These are phyloP conservation scores for Galerina marginata DNA, from an alignment of 768 basidiomycete genomes.

Conservation along the genomic window DNA sequence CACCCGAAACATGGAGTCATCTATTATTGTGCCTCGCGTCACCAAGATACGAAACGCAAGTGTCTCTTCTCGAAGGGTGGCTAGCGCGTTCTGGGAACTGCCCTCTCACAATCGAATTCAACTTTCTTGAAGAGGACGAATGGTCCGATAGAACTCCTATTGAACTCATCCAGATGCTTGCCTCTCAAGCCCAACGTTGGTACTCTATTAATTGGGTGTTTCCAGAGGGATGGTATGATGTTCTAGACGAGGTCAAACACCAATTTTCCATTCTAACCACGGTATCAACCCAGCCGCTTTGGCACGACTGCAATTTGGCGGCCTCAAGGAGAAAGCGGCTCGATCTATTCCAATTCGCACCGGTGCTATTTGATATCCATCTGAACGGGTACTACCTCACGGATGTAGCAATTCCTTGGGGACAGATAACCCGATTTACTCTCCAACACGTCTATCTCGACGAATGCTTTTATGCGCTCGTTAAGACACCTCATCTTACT, in stretches of 20 bases:
- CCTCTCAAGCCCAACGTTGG: conserved; percentile 17
- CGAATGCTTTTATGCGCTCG: conserved; percentile 24
- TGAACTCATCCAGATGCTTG: conserved; percentile 19
- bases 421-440: conserved; percentile 15
- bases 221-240: conserved; percentile 24
- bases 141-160: conserved; percentile 17
- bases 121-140: conserved; percentile 21
- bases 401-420: conserved; percentile 22
- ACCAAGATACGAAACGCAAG: conserved; percentile 9
- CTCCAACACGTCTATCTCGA: conserved; percentile 26
- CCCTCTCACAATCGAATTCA: conserved; percentile 21
- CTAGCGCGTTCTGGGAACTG: conserved; percentile 13
- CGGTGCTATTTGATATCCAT: conserved; percentile 16
- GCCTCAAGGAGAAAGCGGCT: conserved; percentile 19
- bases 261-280: conserved; percentile 8
- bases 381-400: conserved; percentile 27
- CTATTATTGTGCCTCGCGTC: conserved; percentile 11
- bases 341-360: conserved; percentile 18
- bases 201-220: conserved; percentile 21
- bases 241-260: background rate
- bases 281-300: conserved; percentile 21
- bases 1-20: conserved; percentile 19
- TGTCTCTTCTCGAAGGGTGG: conserved; percentile 15
- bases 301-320: conserved; percentile 17
- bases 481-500: conserved; percentile 7